These are phyloP conservation scores for Amanita exitialis DNA, from an alignment of 768 basidiomycete genomes.

Conservation along the genomic window DNA sequence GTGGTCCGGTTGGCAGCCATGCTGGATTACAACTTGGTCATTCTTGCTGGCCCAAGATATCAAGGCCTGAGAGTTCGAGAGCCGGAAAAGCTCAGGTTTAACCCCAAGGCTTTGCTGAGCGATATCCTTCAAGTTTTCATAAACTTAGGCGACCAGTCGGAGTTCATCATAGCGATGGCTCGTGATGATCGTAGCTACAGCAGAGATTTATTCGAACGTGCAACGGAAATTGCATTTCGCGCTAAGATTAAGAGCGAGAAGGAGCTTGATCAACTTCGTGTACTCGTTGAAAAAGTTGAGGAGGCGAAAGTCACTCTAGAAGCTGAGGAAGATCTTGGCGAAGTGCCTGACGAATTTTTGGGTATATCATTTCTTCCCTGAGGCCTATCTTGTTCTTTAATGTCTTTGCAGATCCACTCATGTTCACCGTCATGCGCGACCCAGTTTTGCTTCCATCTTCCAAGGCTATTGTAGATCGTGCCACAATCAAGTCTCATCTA, in stretches of 20 bases:
- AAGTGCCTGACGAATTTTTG: constrained; percentile 91
- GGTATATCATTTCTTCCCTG: constrained; percentile 37
- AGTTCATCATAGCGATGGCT: constrained; percentile 82
- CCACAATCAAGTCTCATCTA: constrained; percentile 92
- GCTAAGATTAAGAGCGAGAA: constrained; percentile 61
- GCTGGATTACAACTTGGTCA: constrained; percentile 89
- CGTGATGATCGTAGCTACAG: constrained; percentile 90
- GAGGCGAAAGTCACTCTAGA: constrained; percentile 69
- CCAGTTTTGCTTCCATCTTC: constrained; percentile 89
- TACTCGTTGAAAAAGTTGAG: constrained; percentile 79
- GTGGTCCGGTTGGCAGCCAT: constrained; percentile 93
- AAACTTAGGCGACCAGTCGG: constrained; percentile 71
- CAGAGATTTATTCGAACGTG: constrained; percentile 73
- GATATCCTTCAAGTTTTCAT: constrained; percentile 88
- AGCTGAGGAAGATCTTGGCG: constrained; percentile 87
- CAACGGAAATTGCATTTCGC: constrained; percentile 54
- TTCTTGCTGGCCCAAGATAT: constrained; percentile 82
- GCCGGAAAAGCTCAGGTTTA: constrained; percentile 83
- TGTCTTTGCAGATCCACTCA: constrained; percentile 60
- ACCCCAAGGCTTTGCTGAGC: constrained; percentile 70
- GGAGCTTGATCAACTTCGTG: constrained; percentile 61
- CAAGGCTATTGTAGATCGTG: constrained; percentile 65
- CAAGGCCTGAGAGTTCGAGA: constrained; percentile 80
- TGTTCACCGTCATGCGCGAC: constrained; percentile 91
- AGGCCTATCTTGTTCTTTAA: constrained; percentile 1